A percentile compares a stretch with the other conserved stretches of the same genome.
phyloP scores from a whole-genome alignment of 495 filamentous ascomycete genomes.

The Hypoxylon fuscum region DNA sequence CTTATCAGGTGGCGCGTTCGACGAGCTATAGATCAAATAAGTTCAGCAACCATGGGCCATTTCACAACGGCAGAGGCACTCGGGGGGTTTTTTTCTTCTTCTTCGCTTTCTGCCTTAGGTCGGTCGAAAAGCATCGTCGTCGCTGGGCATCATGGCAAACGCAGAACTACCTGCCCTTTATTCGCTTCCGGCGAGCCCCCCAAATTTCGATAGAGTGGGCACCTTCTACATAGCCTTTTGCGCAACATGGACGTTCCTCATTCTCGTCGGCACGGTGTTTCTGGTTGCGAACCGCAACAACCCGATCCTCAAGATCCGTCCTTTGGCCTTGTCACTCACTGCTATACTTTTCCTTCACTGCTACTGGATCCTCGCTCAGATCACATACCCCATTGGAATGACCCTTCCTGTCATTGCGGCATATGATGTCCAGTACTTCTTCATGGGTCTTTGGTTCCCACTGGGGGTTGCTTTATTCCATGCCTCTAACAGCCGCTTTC shows the following conservation, averaged over 20 bases:
- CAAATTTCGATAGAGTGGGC: constrained; percentile 53
- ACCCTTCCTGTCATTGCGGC: constrained; percentile 56
- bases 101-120: background rate
- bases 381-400: constrained; percentile 68
- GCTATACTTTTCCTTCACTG: constrained; percentile 70
- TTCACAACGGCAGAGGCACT: background rate
- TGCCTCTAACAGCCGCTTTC: constrained; percentile 70
- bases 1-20: background rate
- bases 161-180: constrained; percentile 23
- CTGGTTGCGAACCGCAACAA: constrained; percentile 64
- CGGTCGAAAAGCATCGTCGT: constrained; percentile 39
- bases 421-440: constrained; percentile 70
- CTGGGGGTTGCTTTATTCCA: constrained; percentile 77
- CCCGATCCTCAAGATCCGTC: constrained; percentile 70
- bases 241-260: constrained; percentile 63
- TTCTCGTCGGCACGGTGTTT: constrained; percentile 62
- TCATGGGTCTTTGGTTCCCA: constrained; percentile 77
- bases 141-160: constrained; percentile 25
- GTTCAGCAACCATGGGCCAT: constrained; percentile 16
- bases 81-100: no score
- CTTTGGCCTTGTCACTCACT: constrained; percentile 65
- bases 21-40: constrained; percentile 2
- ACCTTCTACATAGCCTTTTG: constrained; percentile 55
- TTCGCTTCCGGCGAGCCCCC: constrained; percentile 31
- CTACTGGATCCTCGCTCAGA: constrained; percentile 68